phyloP scores from a whole-genome alignment of 495 filamentous ascomycete genomes.

The Pyrenopolyporus hunteri region DNA sequence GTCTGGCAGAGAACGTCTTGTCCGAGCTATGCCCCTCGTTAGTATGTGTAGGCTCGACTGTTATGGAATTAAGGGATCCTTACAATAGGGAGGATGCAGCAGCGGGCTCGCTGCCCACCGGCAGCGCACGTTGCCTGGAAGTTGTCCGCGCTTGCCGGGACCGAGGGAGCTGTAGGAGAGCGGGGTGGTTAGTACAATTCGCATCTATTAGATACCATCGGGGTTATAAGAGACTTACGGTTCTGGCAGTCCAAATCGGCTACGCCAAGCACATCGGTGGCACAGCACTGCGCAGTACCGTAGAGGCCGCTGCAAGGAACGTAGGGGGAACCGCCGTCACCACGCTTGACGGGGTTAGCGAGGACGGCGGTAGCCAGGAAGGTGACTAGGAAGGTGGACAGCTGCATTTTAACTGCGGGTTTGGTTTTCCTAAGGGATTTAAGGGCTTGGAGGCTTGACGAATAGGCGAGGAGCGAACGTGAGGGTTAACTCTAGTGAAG shows the following conservation, averaged over 20 bases:
- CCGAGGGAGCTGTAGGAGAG: conserved; percentile 12
- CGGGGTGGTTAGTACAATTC: conserved; percentile 13
- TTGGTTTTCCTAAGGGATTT: too few relatives aligned
- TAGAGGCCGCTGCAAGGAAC: conserved; percentile 37
- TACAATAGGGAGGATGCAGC: conserved; percentile 43
- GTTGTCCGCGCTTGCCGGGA: conserved; percentile 14
- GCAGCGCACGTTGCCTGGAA: conserved; percentile 28
- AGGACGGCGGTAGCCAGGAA: conserved; percentile 42
- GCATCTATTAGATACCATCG: not conserved
- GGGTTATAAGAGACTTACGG: conserved; percentile 42
- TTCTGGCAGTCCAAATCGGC: conserved; percentile 53
- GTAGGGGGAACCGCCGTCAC: conserved; percentile 7
- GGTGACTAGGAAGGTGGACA: conserved; percentile 46
- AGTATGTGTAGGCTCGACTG: not conserved
- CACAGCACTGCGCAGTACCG: conserved; percentile 49
- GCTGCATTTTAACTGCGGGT: conserved; percentile 47
- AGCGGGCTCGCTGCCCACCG: conserved; percentile 35
- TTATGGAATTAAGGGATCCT: not conserved
- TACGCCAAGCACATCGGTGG: conserved; percentile 53
- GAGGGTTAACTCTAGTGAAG: conserved; percentile 24
- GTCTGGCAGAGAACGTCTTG: conserved; percentile 39
- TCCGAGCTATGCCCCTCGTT: conserved; percentile 21
- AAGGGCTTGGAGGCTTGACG: conserved; percentile 33
- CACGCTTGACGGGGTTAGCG: conserved; percentile 42
- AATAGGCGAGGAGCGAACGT: conserved; percentile 28